These are phyloP conservation scores for Apiotrichum montevideense DNA, from an alignment of 1,284 basidiomycete genomes.

Conservation along the genomic window DNA sequence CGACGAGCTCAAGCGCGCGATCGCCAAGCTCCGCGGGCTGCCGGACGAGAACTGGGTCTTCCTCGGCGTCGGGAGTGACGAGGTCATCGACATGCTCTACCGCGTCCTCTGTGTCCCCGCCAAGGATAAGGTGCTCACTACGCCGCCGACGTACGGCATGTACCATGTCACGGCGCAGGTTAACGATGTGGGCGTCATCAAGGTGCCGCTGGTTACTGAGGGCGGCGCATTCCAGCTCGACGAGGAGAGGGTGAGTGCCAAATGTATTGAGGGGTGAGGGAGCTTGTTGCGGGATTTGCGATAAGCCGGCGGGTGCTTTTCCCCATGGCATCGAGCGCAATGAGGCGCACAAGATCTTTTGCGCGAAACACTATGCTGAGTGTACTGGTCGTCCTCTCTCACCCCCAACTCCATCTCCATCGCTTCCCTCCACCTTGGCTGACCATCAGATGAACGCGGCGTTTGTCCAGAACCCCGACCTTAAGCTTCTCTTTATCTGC, in stretches of 20 bases:
- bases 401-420: too few relatives aligned
- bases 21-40: slow-evolving; percentile 65
- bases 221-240: slow-evolving; percentile 69
- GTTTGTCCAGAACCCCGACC: slow-evolving; percentile 60
- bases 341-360: too few relatives aligned
- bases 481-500: slow-evolving; percentile 92
- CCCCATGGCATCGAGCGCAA: too few relatives aligned
- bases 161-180: slow-evolving; percentile 91
- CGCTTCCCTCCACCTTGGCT: too few relatives aligned
- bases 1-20: slow-evolving; percentile 67
- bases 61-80: slow-evolving; percentile 93
- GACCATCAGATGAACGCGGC: slow-evolving; percentile 61
- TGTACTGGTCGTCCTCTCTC: too few relatives aligned
- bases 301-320: too few relatives aligned
- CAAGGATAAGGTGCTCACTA: slow-evolving; percentile 72
- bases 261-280: too few relatives aligned
- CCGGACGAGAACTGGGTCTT: slow-evolving; percentile 70
- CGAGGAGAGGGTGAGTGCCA: slow-evolving; percentile 61
- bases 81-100: slow-evolving; percentile 92
- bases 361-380: too few relatives aligned
- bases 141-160: slow-evolving; percentile 98
- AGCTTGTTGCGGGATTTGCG: too few relatives aligned
- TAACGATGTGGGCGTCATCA: slow-evolving; percentile 82
- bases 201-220: slow-evolving; percentile 70
- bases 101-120: slow-evolving; percentile 79